Evolutionary conservation across 257 asterid species (phyloP), one percentile per base, ranked within the genome.

Genomic region (Nicotiana obtusifolia): DNA sequence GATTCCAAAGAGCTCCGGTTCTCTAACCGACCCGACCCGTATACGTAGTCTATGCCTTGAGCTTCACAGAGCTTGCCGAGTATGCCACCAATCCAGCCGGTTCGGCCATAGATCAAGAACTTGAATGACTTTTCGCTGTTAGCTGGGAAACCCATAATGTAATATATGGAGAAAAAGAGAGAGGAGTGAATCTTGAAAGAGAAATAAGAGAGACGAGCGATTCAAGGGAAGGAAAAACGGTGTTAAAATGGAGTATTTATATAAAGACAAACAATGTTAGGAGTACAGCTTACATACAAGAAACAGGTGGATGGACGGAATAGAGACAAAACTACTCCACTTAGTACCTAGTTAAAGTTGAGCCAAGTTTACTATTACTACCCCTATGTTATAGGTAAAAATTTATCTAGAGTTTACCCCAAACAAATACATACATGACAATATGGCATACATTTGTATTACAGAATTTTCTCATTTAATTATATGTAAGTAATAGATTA

Each of bases 41-140:
- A 92, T 0, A 81, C 89, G 69, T 85, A 92, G 4, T 83, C 86
- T 77, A 93, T 90, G 10, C 81, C 87, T 80, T 90, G 92, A 15
- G 92, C 90, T 71, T 93, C 94, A 54, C 95, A 93, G 75, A 93
- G 95, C 91, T 93, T 91, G 11, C 98, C 98, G 1, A 93, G 90
- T 15, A 92, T 26, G 14, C 98, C 98, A 22, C 98, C 98, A 5
- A 93, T 93, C 98, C 97, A 93, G 52, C 97, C 98, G 33, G 95
- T 90, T 49, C 89, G 85, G 53, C 98, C 98, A 84, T 92, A 93
- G 93, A 93, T 91, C 89, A 93, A 84, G 89, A 93, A 93, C 87
- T 91, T 93, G 80, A 80, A 16, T 61, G 92, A 86, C 69, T 89
- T 87, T 57, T 85, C 33, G 77, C 97, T 93, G 87, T 91, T 90